Percentiles rank a stretch among this genome's conserved stretches.
Conservation (phyloP, 805 yeast genomes). For the Brettanomyces bruxellensis region DNA sequence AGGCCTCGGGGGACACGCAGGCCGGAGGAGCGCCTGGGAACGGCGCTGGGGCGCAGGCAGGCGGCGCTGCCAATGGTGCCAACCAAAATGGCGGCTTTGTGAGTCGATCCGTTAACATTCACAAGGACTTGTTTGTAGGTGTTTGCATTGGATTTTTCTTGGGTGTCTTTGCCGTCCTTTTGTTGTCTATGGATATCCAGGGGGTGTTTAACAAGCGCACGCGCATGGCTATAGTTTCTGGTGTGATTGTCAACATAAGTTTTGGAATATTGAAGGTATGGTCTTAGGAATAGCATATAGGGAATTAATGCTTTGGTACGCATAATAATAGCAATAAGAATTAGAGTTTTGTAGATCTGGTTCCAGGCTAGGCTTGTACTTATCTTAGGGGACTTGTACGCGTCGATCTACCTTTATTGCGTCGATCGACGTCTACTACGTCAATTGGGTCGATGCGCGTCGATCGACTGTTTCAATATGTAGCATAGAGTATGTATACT, state of each 20-base stretch:
- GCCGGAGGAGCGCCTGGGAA: background rate
- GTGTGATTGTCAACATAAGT: slow-evolving; percentile 57
- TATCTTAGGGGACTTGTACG: no score
- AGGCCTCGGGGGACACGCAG: background rate
- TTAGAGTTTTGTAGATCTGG: no score
- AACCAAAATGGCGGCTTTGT: slow-evolving; percentile 11
- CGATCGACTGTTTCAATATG: no score
- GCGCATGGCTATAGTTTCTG: slow-evolving; percentile 63
- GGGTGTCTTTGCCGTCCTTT: slow-evolving; percentile 62
- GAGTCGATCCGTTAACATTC: slow-evolving; percentile 26
- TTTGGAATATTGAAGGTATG: slow-evolving; percentile 52
- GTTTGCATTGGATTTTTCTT: slow-evolving; percentile 64
- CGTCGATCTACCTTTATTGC: no score
- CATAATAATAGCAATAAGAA: no score
- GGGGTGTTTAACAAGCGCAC: slow-evolving; percentile 52
- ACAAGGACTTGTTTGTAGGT: slow-evolving; percentile 63
- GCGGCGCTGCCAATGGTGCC: slow-evolving; percentile 9
- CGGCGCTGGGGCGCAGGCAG: slow-evolving; percentile 8
- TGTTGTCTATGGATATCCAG: slow-evolving; percentile 46
- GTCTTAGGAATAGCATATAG: slow-evolving; percentile 7
- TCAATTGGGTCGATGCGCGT: no score
- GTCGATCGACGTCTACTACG: no score
- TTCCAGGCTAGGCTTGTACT: no score
- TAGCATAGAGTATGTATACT: no score
- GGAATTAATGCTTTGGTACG: no score